phyloP scores from a whole-genome alignment of 768 basidiomycete genomes.

The Pisolithus orientalis region DNA sequence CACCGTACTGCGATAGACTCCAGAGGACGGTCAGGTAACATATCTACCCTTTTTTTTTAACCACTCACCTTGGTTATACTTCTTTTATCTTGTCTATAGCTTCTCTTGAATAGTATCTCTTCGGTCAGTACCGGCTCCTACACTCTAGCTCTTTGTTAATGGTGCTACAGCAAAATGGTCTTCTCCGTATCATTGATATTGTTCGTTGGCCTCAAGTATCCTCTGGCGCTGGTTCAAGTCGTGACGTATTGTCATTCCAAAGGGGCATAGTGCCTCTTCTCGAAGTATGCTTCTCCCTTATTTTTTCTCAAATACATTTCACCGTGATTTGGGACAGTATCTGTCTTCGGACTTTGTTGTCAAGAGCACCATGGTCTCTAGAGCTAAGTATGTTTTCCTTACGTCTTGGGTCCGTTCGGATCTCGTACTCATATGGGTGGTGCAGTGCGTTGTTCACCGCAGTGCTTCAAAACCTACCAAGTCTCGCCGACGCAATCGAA shows the following conservation, averaged over 20 bases:
- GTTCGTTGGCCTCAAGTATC: slow-evolving; percentile 41
- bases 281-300: slow-evolving; percentile 28
- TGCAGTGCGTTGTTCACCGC: slow-evolving; percentile 39
- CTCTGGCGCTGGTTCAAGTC: slow-evolving; percentile 28
- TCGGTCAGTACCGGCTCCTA: slow-evolving; percentile 22
- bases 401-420: not conserved
- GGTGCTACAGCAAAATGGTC: slow-evolving; percentile 39
- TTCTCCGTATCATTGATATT: slow-evolving; percentile 45
- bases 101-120: slow-evolving; percentile 34
- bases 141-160: not conserved
- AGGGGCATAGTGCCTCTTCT: slow-evolving; percentile 48
- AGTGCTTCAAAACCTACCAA: slow-evolving; percentile 40
- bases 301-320: not conserved
- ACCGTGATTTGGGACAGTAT: slow-evolving; percentile 34
- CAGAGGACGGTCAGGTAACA: slow-evolving; percentile 47
- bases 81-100: slow-evolving; percentile 16
- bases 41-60: slow-evolving; percentile 1
- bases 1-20: slow-evolving; percentile 25
- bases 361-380: slow-evolving; percentile 46
- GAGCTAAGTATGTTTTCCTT: slow-evolving; percentile 40
- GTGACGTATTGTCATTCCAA: slow-evolving; percentile 48
- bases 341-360: slow-evolving; percentile 53
- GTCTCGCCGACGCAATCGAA: slow-evolving; percentile 35
- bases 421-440: not conserved
- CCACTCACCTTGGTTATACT: not conserved